phyloP scores from a whole-genome alignment of 257 asterid species.

The Osmanthus fragrans region DNA sequence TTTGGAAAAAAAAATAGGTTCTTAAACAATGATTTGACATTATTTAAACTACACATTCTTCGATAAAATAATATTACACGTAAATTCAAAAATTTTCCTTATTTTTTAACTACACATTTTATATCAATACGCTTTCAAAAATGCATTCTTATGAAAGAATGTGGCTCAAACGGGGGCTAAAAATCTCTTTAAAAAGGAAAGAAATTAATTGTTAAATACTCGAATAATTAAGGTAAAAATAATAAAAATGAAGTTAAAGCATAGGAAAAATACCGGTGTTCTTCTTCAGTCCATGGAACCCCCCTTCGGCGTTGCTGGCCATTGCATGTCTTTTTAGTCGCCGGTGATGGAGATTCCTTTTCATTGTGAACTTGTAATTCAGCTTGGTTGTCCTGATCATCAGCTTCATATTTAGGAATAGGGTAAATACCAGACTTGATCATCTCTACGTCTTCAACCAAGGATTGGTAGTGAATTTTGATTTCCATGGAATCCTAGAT shows the following conservation, averaged over 20 bases:
- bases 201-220: background rate
- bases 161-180: no score
- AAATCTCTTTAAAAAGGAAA: background rate
- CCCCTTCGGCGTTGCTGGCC: background rate
- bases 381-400: background rate
- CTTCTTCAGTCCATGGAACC: constrained; percentile 45
- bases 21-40: no score
- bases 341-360: background rate
- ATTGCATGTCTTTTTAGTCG: background rate
- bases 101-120: no score
- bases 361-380: background rate
- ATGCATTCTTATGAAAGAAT: no score
- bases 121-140: no score
- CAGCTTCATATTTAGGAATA: background rate
- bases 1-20: no score
- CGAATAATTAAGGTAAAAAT: background rate
- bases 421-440: constrained; percentile 4
- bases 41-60: no score
- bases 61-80: no score
- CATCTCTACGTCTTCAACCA: constrained; percentile 15
- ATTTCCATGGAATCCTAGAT: constrained; percentile 3
- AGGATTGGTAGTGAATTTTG: background rate
- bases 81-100: no score
- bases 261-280: constrained; percentile 40
- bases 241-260: background rate